phyloP scores from a whole-genome alignment of 176 grass and related monocot genomes.

The Musa troglodytarum region DNA sequence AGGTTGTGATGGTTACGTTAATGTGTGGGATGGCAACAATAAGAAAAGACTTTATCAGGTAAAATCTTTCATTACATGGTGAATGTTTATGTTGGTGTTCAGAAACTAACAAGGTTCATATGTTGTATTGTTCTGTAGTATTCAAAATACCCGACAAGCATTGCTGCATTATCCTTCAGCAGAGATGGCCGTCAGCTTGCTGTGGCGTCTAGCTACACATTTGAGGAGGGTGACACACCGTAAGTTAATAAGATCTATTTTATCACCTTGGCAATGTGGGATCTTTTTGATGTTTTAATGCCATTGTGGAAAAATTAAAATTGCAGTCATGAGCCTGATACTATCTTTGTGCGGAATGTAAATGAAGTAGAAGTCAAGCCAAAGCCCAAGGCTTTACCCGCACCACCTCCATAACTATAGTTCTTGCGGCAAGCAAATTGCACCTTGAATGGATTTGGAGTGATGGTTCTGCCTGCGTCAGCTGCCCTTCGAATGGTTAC shows the following conservation, averaged over 20 bases:
- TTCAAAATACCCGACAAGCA: constrained; percentile 82
- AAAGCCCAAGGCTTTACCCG: constrained; percentile 69
- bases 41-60: constrained; percentile 99
- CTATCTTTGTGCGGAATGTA: constrained; percentile 73
- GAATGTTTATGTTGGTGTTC: no score
- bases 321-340: constrained; percentile 79
- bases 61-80: constrained; percentile 19
- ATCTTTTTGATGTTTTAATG: neutral
- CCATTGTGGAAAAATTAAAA: constrained; percentile 6
- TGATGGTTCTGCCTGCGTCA: neutral
- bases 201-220: constrained; percentile 94
- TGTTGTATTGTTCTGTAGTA: constrained; percentile 49
- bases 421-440: neutral
- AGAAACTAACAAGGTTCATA: neutral
- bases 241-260: constrained; percentile 28
- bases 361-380: constrained; percentile 97
- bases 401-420: constrained; percentile 33
- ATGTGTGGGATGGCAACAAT: constrained; percentile 98
- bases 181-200: constrained; percentile 85
- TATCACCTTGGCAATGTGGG: neutral
- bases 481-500: neutral
- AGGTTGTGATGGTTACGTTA: constrained; percentile 93
- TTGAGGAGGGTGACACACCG: constrained; percentile 84
- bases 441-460: neutral
- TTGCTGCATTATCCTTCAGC: constrained; percentile 87